Base-by-base conservation (phyloP, 1,284 basidiomycete species). In the Acaromyces ingoldii region DNA sequence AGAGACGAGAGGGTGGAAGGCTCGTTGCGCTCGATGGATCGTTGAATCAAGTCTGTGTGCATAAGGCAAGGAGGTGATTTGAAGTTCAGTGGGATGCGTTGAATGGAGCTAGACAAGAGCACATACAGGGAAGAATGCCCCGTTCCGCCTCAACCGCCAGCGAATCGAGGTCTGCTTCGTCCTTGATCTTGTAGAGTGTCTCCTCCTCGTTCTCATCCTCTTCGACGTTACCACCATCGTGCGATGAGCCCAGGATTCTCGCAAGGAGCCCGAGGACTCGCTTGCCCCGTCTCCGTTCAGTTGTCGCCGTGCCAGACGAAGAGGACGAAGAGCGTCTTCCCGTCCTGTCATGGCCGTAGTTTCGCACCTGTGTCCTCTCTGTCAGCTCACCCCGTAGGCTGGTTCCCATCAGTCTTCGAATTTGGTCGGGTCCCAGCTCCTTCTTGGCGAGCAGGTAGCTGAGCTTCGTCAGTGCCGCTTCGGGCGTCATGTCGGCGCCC, bases 331-430 rank as follows among this genome's bases (percentile, higher is more conserved):
- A 41, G 49, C n/a, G 55, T 55, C 10, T 62, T 57, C 7, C 53
- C 44, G 26, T 57, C 61, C 31, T 58, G 55, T 39, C 49, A 45
- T 17, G 26, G 40, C 30, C 41, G 39, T n/a, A 25, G 25, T 31
- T 45, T 29, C 21, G 43, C 37, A n/a, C 28, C 46, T 41, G 25
- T 31, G 33, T 24, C 38, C 43, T 54, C 24, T 61, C 43, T 10
- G 88, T 90, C 25, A 95, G 82, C 75, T 95, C 91, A 25, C 91
- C 91, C 4, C 91, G 86, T 10, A 95, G 80, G 5, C 90, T 85
- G 38, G 81, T 82, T 7, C 83, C 80, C 62, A 95, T 83, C n/a
- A 93, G 80, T 44, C 83, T 79, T 51, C 89, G 83, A 49, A 93
- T 82, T 76, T 89, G 82, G 15, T 78, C 73, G 0, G 80, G 71